Evolutionary conservation across 2,329 filamentous ascomycete genomes (phyloP).

Genomic region (Fusarium sp.): DNA sequence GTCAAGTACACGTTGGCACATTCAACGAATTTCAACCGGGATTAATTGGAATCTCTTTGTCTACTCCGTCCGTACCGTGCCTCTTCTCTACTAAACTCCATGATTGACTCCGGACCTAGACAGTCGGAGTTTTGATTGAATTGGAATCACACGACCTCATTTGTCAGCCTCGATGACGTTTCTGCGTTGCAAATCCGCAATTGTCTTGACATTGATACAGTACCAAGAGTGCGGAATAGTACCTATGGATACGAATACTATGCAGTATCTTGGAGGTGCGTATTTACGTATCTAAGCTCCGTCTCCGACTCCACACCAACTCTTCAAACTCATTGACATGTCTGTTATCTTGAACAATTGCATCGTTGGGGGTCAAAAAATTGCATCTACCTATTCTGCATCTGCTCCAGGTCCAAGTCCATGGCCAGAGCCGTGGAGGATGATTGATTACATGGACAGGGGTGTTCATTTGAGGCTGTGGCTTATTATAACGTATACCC

Average conservation of each 20-base stretch:
- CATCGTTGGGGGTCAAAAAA: slow-evolving; percentile 9
- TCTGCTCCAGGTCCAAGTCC: background rate
- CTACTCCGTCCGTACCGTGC: background rate
- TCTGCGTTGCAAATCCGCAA: background rate
- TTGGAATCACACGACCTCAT: background rate
- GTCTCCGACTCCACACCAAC: background rate
- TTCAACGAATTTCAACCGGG: background rate
- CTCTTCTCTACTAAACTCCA: background rate
- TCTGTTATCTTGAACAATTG: background rate
- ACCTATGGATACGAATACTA: background rate
- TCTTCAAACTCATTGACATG: background rate
- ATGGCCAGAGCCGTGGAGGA: slow-evolving; percentile 17
- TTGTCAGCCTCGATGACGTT: slow-evolving; percentile 24
- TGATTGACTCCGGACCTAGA: background rate
- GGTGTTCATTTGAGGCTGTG: slow-evolving; percentile 33
- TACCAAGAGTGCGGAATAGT: background rate
- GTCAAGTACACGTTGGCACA: slow-evolving; percentile 1
- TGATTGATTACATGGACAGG: slow-evolving; percentile 12
- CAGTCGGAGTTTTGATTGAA: slow-evolving; percentile 2
- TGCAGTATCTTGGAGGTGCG: background rate
- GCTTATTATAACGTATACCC: slow-evolving; percentile 28
- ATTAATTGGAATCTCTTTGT: slow-evolving; percentile 1
- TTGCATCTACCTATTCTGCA: background rate
- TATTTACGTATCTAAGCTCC: slow-evolving; percentile 26
- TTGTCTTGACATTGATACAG: background rate